Base-by-base conservation (phyloP, 306 rosid genomes). In the Fragaria ananassa region DNA sequence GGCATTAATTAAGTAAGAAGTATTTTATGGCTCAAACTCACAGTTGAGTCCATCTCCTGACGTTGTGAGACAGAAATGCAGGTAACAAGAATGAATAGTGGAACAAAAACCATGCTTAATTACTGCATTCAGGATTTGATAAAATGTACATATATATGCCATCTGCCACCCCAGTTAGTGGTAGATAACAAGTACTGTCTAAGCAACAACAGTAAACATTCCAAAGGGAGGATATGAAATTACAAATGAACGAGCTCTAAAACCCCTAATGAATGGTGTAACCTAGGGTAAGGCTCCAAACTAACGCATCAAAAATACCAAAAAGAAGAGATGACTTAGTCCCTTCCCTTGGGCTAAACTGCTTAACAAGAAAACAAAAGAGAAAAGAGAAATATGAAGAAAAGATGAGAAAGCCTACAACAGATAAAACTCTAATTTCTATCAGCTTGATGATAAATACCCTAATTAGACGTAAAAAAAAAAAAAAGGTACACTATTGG, bases 261-360 rank as follows among this genome's bases (percentile, higher is more conserved):
- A 82, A 79, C 87, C 88, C 79, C 87, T 42, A 67, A 54, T 34
- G 74, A 62, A 60, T 77, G 72, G 72, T 39, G 51, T 64, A 35
- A 66, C 19, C 53, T 58, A 67, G 58, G 69, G 77, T 70, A 41
- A 70, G 69, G 76, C 82, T 70, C 87, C 74, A 75, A 78, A 84
- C 85, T 91, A 85, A 47, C 78, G 68, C 68, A 67, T 80, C 84
- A 83, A 85, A 87, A 87, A 81, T 56, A 80, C 86, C 83, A 75
- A 58, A 82, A 79, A 83, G 89, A 78, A 87, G 84, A 86, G 87
- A 74, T 65, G 44, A 68, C 75, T 45, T 78, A 34, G 64, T 69
- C 86, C 81, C 90, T 74, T 76, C 78, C 86, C 83, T 81, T 50
- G 87, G 85, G 70, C 84, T 63, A 74, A 79, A 56, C 78, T 68